phyloP scores from a whole-genome alignment of 116 monocot genomes.

The Papilionanthe hybrid region DNA sequence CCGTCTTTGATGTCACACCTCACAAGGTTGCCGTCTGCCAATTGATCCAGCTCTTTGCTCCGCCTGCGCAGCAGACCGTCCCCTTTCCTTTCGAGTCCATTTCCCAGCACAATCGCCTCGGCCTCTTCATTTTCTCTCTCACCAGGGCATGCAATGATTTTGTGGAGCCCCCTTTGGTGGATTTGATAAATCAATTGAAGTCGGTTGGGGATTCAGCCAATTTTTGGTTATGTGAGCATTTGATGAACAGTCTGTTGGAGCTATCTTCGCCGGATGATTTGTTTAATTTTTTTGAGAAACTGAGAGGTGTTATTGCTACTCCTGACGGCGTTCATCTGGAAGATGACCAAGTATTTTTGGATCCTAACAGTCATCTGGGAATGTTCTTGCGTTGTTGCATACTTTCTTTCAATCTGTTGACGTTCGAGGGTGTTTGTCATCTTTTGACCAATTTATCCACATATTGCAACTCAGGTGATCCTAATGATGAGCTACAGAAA shows the following conservation, averaged over 20 bases:
- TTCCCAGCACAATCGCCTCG: slow-evolving; percentile 78
- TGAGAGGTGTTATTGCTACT: slow-evolving; percentile 52
- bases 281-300: slow-evolving; percentile 83
- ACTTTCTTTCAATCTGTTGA: slow-evolving; percentile 64
- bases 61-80: slow-evolving; percentile 43
- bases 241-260: slow-evolving; percentile 42
- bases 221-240: slow-evolving; percentile 52
- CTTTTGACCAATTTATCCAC: slow-evolving; percentile 62
- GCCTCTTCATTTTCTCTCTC: slow-evolving; percentile 88
- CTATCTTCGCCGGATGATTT: slow-evolving; percentile 89
- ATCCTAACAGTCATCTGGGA: slow-evolving; percentile 78
- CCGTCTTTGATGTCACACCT: slow-evolving; percentile 62
- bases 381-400: slow-evolving; percentile 78
- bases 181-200: slow-evolving; percentile 72
- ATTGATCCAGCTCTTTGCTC: slow-evolving; percentile 80
- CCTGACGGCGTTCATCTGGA: slow-evolving; percentile 42
- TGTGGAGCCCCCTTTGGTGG: slow-evolving; percentile 63
- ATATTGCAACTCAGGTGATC: slow-evolving; percentile 49
- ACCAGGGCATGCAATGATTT: slow-evolving; percentile 77
- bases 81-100: slow-evolving; percentile 65
- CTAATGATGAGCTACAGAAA: slow-evolving; percentile 51
- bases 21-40: slow-evolving; percentile 94
- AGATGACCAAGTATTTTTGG: slow-evolving; percentile 69
- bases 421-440: slow-evolving; percentile 89
- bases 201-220: slow-evolving; percentile 33